Evolutionary conservation across 139 green algal genomes (phyloP), one percentile per base, ranked within the genome.

Genomic region (Chlamydomonas schloesseri): DNA sequence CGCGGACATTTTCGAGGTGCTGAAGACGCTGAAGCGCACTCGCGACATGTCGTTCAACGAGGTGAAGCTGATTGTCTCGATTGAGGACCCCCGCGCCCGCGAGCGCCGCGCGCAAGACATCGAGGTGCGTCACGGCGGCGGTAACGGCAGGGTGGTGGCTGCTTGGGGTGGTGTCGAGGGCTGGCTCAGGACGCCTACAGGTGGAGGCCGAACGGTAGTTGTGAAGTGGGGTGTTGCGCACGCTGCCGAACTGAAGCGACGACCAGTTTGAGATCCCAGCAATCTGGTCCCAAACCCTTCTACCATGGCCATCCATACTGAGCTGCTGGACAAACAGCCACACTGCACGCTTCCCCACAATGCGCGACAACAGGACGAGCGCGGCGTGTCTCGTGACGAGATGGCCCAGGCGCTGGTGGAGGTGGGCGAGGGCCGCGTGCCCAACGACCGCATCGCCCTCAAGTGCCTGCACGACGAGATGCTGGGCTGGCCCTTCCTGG

Each of bases 31-130:
- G 23, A 96, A 97, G 83, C 69, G 92, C 31, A 94, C 91, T 46
- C 86, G 96, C 0, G 96, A 98, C 86, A 98, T 98, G 96, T 89
- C 81, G 0, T 79, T 97, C 6, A 96, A 95, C 37, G 96, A 98
- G 81, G 82, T 96, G 62, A 95, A 94, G 88, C 88, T 98, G 50
- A 96, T 94, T n/a, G 82, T 98, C 47, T 89, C 88, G 18, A 98
- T 98, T 71, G 96, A 98, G 87, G 96, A 98, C 81, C 95, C 96
- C 0, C 88, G 93, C 1, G 90, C 31, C 85, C 55, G 94, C 93
- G 83, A 90, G 85, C 34, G 65, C 71, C 53, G 87, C 84, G 76
- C 86, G 82, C 15, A 94, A 82, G 94, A 91, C 71, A 95, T 97
- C 65, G 94, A 97, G 92, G 93, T 94, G 34, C 46, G 84, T n/a